Base-by-base conservation (phyloP, 2,329 filamentous ascomycete genomes). In the Exophiala sideris region DNA sequence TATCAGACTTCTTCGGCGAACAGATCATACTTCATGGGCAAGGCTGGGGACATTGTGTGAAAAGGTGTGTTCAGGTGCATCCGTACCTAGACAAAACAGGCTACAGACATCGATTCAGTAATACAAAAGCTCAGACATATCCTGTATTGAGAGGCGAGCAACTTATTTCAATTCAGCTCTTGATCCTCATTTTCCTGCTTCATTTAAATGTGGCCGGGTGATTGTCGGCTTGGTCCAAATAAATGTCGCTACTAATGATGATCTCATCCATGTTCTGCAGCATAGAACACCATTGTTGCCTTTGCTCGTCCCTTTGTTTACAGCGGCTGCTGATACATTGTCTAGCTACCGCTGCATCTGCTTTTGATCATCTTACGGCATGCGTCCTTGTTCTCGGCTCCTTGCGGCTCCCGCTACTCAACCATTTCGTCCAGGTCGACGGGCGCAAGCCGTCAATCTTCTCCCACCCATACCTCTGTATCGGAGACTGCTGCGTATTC, bases 401-500 rank as follows among this genome's bases (percentile, higher is more conserved):
- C 55, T 61, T 8, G 62, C 62, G 11, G 51, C 57, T 10, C 62
- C 60, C 11, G 54, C 50, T 4, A 55, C 48, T 5, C 45, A 56
- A 4, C 50, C 54, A 10, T 56, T 61, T 38, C 51, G 48, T 9
- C 59, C 62, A 10, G 59, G 62, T 7, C 60, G 57, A 50, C 45
- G 54, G 10, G 35, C 54, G 20, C 59, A 77, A 8, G 78, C 76
- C 34, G 71, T 88, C 68, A 88, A 89, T 38, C 80, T 96, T 10
- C 80, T 96, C 36, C 91, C 91, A 5, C 91, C 91, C 0, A 87
- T 97, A 45, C 89, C 86, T 2, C 81, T 99, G 7, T 99, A 97
- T 76, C 83, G 94, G 56, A 85, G 94, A 34, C 75, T 99, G 21
- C 78, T 99, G 29, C 86, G 94, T 61, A 85, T 88, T 3, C 94